These are phyloP conservation scores for Bipolaris zeicola DNA, from an alignment of 2,329 filamentous ascomycete species.

Conservation along the genomic window DNA sequence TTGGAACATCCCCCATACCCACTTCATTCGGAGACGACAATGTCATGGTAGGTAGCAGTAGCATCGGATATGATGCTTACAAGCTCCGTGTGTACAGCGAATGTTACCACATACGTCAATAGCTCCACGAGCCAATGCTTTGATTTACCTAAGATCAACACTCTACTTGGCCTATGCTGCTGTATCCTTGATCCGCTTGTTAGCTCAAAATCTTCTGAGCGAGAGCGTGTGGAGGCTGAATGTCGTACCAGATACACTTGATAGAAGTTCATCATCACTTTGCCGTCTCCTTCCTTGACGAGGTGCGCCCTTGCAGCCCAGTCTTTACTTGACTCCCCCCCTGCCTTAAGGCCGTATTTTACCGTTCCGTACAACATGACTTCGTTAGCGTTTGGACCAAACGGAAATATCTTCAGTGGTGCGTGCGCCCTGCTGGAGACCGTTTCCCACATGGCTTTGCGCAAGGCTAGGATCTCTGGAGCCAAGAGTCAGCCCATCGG, in stretches of 20 bases:
- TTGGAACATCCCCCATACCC: background rate
- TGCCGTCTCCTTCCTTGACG: constrained; percentile 56
- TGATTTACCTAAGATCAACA: constrained; percentile 9
- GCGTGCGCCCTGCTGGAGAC: constrained; percentile 55
- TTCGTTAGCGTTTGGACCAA: constrained; percentile 54
- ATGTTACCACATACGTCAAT: constrained; percentile 5
- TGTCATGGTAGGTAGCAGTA: background rate
- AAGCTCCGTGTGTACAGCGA: background rate
- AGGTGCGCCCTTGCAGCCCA: constrained; percentile 63
- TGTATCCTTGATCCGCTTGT: constrained; percentile 22
- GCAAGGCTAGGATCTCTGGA: constrained; percentile 57
- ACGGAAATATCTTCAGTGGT: constrained; percentile 57
- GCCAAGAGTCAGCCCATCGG: constrained; percentile 2
- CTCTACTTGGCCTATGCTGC: constrained; percentile 20
- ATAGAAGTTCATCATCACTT: constrained; percentile 61
- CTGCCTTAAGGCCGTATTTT: constrained; percentile 59
- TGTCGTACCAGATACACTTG: constrained; percentile 60
- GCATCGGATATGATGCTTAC: background rate
- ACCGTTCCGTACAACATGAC: constrained; percentile 62
- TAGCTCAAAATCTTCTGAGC: constrained; percentile 7
- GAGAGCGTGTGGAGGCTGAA: background rate
- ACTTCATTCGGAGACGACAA: background rate
- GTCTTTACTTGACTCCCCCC: constrained; percentile 53
- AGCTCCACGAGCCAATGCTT: background rate
- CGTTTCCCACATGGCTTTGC: constrained; percentile 61